phyloP scores from a whole-genome alignment of 2,329 filamentous ascomycete species.

The Botryotinia calthae region DNA sequence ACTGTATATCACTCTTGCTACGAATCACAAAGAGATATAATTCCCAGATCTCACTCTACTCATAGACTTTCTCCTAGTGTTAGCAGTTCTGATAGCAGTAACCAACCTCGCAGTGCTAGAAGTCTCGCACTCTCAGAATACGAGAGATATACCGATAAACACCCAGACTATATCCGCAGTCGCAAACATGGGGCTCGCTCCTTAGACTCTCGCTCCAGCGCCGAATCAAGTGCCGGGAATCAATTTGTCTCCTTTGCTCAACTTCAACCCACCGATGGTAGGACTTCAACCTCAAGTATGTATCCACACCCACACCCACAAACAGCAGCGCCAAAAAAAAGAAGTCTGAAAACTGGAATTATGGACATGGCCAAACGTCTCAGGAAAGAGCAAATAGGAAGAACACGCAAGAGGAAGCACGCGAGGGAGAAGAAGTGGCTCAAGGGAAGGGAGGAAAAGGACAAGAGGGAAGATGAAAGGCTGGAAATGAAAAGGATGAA shows the following conservation, averaged over 20 bases:
- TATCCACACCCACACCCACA: not conserved
- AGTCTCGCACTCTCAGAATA: not conserved
- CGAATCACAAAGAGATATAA: not conserved
- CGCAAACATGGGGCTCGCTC: not conserved
- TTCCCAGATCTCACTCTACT: not conserved
- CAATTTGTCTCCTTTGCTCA: not conserved
- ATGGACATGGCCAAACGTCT: too few relatives aligned
- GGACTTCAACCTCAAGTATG: not conserved
- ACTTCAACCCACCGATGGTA: not conserved
- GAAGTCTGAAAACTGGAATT: too few relatives aligned
- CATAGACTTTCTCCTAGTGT: not conserved
- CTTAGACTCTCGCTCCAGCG: not conserved
- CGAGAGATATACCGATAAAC: rapidly evolving
- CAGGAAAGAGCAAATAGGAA: not conserved
- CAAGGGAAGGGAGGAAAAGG: not conserved
- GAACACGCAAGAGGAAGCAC: not conserved
- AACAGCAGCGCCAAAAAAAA: not conserved
- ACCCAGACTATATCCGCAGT: not conserved
- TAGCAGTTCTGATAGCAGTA: not conserved
- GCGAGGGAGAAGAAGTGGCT: too few relatives aligned
- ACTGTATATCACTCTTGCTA: not conserved
- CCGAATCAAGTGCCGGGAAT: not conserved
- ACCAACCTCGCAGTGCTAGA: not conserved
- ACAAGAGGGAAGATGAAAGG: not conserved
- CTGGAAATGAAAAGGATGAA: not conserved